Percentiles rank a stretch among this genome's conserved stretches.
Conservation (phyloP, 805 yeast species). For the Cephaloascus fragrans region DNA sequence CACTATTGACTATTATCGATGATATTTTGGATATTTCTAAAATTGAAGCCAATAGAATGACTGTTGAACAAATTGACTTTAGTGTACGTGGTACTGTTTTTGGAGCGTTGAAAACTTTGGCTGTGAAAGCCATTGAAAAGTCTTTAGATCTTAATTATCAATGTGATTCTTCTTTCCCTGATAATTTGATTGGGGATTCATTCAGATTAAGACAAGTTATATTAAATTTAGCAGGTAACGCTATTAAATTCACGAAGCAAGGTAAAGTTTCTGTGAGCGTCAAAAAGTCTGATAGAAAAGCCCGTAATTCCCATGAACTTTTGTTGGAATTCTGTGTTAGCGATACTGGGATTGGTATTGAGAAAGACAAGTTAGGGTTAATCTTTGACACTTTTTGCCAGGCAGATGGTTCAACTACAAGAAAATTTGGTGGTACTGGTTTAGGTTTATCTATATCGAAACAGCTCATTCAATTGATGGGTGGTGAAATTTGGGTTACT, state of each 20-base stretch:
- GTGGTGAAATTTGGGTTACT: slow-evolving; percentile 89
- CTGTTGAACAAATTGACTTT: slow-evolving; percentile 82
- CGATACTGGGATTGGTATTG: slow-evolving; percentile 88
- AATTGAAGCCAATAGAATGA: slow-evolving; percentile 91
- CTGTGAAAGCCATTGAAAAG: slow-evolving; percentile 84
- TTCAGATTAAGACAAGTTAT: slow-evolving; percentile 84
- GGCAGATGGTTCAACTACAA: slow-evolving; percentile 89
- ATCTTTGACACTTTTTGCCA: slow-evolving; percentile 88
- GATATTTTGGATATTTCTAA: slow-evolving; percentile 88
- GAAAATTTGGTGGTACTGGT: slow-evolving; percentile 92
- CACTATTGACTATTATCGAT: slow-evolving; percentile 77
- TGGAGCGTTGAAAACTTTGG: slow-evolving; percentile 82
- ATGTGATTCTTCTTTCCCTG: slow-evolving; percentile 83
- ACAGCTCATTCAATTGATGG: slow-evolving; percentile 82
- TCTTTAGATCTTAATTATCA: slow-evolving; percentile 72
- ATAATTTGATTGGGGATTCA: slow-evolving; percentile 78
- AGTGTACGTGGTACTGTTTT: slow-evolving; percentile 80
- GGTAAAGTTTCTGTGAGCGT: slow-evolving; percentile 78
- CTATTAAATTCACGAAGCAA: slow-evolving; percentile 75
- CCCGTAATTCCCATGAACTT: slow-evolving; percentile 26
- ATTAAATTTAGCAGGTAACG: slow-evolving; percentile 79
- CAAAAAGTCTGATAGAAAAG: slow-evolving; percentile 28
- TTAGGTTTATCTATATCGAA: slow-evolving; percentile 82
- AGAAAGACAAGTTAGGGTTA: slow-evolving; percentile 72
- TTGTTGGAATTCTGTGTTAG: slow-evolving; percentile 75